A percentile compares a stretch with the other conserved stretches of the same genome.
phyloP scores from a whole-genome alignment of 2,329 filamentous ascomycete genomes.

The Monilinia vaccinii-corymbosi region DNA sequence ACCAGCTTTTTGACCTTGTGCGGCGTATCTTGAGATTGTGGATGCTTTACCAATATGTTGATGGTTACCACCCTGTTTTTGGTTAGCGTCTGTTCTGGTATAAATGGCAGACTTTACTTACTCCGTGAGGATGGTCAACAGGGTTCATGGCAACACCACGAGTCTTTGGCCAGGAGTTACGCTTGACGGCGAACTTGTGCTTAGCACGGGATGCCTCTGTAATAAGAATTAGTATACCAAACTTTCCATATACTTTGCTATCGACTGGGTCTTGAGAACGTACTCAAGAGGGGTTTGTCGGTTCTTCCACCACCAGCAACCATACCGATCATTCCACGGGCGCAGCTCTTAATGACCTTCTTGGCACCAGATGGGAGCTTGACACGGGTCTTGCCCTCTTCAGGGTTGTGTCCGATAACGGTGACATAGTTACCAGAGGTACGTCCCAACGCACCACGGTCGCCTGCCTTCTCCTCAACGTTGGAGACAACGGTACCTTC shows the following conservation, averaged over 20 bases:
- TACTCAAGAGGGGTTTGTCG: constrained; percentile 97
- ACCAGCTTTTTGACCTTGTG: constrained; percentile 99
- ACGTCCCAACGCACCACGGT: constrained; percentile 91
- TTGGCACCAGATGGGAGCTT: constrained; percentile 99
- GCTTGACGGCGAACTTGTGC: constrained; percentile 99
- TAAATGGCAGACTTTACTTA: constrained; percentile 16
- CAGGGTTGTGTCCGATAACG: constrained; percentile 93
- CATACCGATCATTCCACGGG: constrained; percentile 98
- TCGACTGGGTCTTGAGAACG: constrained; percentile 29
- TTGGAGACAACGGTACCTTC: constrained; percentile 99
- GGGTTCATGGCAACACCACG: constrained; percentile 99
- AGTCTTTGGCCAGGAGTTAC: constrained; percentile 99
- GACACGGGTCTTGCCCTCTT: constrained; percentile 99
- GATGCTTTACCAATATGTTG: constrained; percentile 96
- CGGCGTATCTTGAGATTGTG: constrained; percentile 96
- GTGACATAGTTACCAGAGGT: constrained; percentile 99
- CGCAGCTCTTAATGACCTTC: constrained; percentile 90
- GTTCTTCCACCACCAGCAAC: constrained; percentile 98
- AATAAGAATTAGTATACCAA: constrained; percentile 33
- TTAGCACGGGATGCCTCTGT: constrained; percentile 97
- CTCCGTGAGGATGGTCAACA: constrained; percentile 97
- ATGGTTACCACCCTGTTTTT: constrained; percentile 73
- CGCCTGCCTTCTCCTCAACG: constrained; percentile 97
- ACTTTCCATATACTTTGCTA: background rate
- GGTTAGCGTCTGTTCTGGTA: constrained; percentile 35